Conservation (phyloP, 352 stramenopile species). For the Globisporangium sylvaticum region DNA sequence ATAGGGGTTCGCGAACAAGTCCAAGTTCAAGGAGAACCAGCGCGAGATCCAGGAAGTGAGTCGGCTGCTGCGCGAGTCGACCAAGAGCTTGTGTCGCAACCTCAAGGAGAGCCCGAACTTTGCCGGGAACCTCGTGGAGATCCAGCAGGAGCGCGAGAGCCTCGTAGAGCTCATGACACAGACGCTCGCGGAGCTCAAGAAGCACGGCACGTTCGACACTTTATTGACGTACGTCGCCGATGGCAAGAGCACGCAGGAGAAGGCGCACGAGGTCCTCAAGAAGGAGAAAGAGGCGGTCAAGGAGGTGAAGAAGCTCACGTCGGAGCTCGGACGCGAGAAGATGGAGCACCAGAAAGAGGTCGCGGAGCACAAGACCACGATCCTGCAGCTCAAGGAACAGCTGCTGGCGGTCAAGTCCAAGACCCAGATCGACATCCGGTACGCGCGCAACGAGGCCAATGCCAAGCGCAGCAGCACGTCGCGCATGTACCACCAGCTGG, state of each 20-base stretch:
- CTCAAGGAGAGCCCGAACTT: slow-evolving; percentile 94
- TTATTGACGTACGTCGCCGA: slow-evolving; percentile 75
- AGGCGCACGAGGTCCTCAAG: slow-evolving; percentile 77
- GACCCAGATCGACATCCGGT: too few relatives aligned
- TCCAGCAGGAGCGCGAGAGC: slow-evolving; percentile 86
- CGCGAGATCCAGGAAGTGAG: slow-evolving; percentile 91
- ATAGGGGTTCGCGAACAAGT: slow-evolving; percentile 79
- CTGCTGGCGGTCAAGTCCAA: too few relatives aligned
- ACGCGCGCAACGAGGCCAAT: too few relatives aligned
- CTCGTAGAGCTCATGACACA: slow-evolving; percentile 72
- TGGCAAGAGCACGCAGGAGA: slow-evolving; percentile 70
- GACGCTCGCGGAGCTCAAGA: slow-evolving; percentile 66
- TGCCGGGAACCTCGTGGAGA: slow-evolving; percentile 89
- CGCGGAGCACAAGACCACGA: too few relatives aligned
- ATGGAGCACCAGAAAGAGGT: slow-evolving; percentile 33
- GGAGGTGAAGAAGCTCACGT: slow-evolving; percentile 81
- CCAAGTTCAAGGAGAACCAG: slow-evolving; percentile 92
- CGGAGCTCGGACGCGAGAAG: slow-evolving; percentile 76
- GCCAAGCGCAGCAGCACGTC: too few relatives aligned
- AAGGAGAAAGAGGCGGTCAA: slow-evolving; percentile 85
- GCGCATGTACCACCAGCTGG: too few relatives aligned
- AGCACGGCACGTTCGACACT: slow-evolving; percentile 69
- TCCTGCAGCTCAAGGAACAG: too few relatives aligned
- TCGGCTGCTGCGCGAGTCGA: slow-evolving; percentile 85
- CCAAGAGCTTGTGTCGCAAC: slow-evolving; percentile 89